Base-by-base conservation (phyloP, 1,284 basidiomycete genomes). In the Pterulicium gracile region DNA sequence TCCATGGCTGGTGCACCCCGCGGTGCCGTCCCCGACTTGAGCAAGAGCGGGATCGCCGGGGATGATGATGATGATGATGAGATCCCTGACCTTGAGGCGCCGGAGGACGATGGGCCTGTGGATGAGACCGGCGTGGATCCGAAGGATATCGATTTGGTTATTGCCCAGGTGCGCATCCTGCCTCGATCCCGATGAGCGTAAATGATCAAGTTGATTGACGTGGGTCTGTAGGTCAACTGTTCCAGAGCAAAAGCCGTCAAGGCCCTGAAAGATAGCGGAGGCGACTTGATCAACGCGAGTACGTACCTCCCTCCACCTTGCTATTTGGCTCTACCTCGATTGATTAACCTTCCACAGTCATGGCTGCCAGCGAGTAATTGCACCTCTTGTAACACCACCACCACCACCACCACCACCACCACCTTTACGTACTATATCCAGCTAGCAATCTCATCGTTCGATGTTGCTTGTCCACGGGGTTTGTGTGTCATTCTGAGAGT, bases 81-180 rank as follows among this genome's bases (percentile, higher is more conserved):
- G 45, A 79, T 88, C 43, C 88, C 89, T 49, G 86, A 88, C 50
- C 77, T 89, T 32, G 87, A 90, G 64, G 79, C 77, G 18, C 69
- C 76, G 14, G 86, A 89, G 49, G 86, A 90, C 51, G 83, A 90
- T 54, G 84, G 77, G 12, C 73, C 77, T 42, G 69, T 85, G 22
- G 86, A 88, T 54, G 88, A 88, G 66, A 81, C 80, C 32, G 87
- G 83, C 49, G 77, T 97, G 49, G 91, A 96, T 55, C 76, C 88
- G 47, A 94, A 96, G 67, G 95, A 98, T 63, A 91, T 96, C 54
- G 90, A 97, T 56, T 79, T 96, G 49, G 90, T 98, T 48, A 91
- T 97, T 73, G 75, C 79, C 50, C 92, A 95, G 72, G 79, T 80
- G 45, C 63, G 66, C 48, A 3, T 14, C n/a, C 20, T 23, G 27